Conservation (phyloP, 1,284 basidiomycete genomes). For the Cerioporus squamosus region DNA sequence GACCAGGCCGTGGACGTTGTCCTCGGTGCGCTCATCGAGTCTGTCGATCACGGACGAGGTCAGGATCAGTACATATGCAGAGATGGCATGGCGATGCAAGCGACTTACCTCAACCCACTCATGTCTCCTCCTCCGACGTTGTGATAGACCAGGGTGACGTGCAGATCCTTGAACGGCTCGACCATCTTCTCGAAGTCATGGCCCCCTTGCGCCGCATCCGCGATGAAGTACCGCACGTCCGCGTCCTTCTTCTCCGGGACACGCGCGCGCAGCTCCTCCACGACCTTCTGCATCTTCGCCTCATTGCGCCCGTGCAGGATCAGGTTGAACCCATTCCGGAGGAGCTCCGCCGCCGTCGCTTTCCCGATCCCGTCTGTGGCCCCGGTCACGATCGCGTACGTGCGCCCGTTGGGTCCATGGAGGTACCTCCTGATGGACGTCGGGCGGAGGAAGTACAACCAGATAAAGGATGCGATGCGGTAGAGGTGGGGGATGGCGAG, state of each 20-base stretch:
- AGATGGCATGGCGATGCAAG: too few relatives aligned
- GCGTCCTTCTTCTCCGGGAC: neutral
- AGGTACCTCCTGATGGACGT: slow-evolving; percentile 27
- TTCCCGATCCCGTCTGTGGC: slow-evolving; percentile 38
- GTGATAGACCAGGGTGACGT: slow-evolving; percentile 34
- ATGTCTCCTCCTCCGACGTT: slow-evolving; percentile 27
- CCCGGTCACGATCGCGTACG: slow-evolving; percentile 35
- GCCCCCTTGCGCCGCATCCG: slow-evolving; percentile 25
- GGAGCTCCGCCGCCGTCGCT: slow-evolving; percentile 32
- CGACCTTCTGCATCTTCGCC: slow-evolving; percentile 31
- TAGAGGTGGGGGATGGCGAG: slow-evolving; percentile 21
- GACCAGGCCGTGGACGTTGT: slow-evolving; percentile 20
- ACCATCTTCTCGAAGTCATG: slow-evolving; percentile 29
- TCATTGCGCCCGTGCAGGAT: slow-evolving; percentile 36
- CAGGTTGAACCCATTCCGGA: slow-evolving; percentile 34
- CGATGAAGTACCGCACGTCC: slow-evolving; percentile 33
- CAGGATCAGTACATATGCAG: neutral
- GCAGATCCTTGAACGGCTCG: slow-evolving; percentile 28
- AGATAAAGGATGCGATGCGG: slow-evolving; percentile 27
- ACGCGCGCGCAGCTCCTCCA: slow-evolving; percentile 25
- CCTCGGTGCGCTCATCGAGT: slow-evolving; percentile 26
- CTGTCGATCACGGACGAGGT: slow-evolving; percentile 4
- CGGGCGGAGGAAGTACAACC: slow-evolving; percentile 33
- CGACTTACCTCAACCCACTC: too few relatives aligned
- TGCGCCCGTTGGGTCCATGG: slow-evolving; percentile 19